phyloP scores from a whole-genome alignment of 148 eudicot species.

The Vaccinium vitisidaea region DNA sequence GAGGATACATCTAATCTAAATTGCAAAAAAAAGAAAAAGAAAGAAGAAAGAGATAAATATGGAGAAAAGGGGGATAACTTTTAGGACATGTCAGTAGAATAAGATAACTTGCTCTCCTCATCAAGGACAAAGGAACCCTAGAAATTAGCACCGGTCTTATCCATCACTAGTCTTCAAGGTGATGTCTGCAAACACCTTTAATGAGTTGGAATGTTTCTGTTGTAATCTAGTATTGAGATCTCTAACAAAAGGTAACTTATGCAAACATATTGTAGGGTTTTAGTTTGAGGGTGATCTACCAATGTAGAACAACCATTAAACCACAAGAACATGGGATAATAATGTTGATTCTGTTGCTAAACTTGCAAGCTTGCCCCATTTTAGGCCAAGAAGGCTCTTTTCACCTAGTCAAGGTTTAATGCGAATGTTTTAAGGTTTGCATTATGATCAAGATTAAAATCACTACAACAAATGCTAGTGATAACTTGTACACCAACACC shows the following conservation, averaged over 20 bases:
- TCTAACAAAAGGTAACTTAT: neutral
- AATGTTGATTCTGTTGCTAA: too few species aligned
- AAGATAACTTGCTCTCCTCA: neutral
- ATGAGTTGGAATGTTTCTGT: neutral
- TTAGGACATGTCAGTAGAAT: neutral
- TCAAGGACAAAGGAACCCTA: neutral
- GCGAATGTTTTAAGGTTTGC: too few species aligned
- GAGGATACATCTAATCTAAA: neutral
- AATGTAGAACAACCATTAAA: too few species aligned
- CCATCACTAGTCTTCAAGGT: neutral
- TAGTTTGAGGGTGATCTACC: too few species aligned
- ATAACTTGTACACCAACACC: too few species aligned
- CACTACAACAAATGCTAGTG: too few species aligned
- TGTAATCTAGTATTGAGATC: neutral
- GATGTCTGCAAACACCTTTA: neutral
- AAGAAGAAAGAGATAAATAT: neutral
- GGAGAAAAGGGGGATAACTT: neutral
- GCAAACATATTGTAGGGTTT: too few species aligned
- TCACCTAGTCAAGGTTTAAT: too few species aligned
- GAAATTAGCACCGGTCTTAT: neutral
- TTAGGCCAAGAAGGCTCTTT: too few species aligned
- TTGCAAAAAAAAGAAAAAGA: neutral
- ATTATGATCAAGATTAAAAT: too few species aligned
- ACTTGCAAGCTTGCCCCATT: too few species aligned
- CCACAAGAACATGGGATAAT: too few species aligned